phyloP scores from a whole-genome alignment of 108 stramenopile species.

The Poteriospumella lacustris region DNA sequence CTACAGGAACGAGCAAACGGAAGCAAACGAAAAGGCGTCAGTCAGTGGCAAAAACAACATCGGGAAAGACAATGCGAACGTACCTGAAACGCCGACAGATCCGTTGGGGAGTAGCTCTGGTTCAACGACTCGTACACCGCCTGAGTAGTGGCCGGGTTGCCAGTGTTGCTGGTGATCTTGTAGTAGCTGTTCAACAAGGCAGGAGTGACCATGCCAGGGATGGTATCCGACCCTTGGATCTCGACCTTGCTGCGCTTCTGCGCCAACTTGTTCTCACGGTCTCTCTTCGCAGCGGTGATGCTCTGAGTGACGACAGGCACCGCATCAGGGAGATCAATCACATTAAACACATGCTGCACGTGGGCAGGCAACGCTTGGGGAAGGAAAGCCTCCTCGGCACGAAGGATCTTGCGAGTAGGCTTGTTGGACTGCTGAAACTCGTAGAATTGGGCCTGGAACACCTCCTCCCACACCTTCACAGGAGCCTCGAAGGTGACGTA shows the following conservation, averaged over 20 bases:
- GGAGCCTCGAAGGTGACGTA: not conserved
- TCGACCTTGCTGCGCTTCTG: not conserved
- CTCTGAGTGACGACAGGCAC: not conserved
- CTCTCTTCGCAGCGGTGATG: not conserved
- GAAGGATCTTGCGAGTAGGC: not conserved
- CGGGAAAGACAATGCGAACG: too few species aligned
- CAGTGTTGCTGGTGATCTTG: not conserved
- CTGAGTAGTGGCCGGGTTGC: not conserved
- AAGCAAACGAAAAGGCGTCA: too few species aligned
- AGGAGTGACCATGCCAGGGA: not conserved
- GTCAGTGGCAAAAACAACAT: too few species aligned
- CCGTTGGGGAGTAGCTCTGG: slow-evolving; percentile 10
- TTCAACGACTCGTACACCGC: not conserved
- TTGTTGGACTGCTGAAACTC: not conserved
- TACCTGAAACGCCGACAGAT: not conserved
- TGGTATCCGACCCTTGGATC: not conserved
- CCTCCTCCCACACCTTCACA: not conserved
- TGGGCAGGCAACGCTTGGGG: too few species aligned
- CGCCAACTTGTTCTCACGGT: not conserved
- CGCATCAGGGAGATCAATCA: too few species aligned
- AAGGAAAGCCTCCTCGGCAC: too few species aligned
- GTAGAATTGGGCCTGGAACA: not conserved
- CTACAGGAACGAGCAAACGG: too few species aligned
- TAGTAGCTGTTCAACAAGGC: not conserved
- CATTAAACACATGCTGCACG: too few species aligned